phyloP scores from a whole-genome alignment of 306 rosid species.

The Comarum palustre region DNA sequence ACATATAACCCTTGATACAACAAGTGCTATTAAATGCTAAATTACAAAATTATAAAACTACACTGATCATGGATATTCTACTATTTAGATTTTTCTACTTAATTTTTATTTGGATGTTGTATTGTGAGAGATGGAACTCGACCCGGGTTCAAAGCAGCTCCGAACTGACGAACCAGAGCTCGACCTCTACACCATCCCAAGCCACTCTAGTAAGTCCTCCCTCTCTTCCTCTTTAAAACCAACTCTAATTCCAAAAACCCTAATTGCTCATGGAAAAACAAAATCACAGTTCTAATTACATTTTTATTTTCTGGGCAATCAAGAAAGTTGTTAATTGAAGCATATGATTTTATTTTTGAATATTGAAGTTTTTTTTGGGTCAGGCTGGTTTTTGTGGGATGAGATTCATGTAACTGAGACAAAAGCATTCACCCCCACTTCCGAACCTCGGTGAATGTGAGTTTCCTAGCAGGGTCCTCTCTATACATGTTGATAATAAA shows the following conservation, averaged over 20 bases:
- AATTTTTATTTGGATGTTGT: too few species aligned
- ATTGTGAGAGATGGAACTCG: conserved; percentile 58
- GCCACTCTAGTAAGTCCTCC: conserved; percentile 65
- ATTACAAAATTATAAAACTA: neutral
- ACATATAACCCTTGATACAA: too few species aligned
- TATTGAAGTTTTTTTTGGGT: neutral
- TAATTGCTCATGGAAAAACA: neutral
- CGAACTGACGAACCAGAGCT: conserved; percentile 71
- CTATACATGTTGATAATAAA: too few species aligned
- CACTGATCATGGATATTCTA: too few species aligned
- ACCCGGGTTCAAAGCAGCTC: conserved; percentile 46
- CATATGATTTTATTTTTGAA: neutral
- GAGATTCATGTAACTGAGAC: conserved; percentile 80
- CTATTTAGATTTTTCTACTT: too few species aligned
- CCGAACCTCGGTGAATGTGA: too few species aligned
- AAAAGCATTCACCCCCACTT: too few species aligned
- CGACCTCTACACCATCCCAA: conserved; percentile 91
- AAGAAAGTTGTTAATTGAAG: neutral
- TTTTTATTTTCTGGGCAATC: neutral
- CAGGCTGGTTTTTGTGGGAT: conserved; percentile 96
- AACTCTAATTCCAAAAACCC: conserved; percentile 18
- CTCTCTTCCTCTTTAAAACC: neutral
- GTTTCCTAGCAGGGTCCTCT: too few species aligned
- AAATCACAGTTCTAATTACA: neutral
- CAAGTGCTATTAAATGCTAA: neutral